phyloP scores from a whole-genome alignment of 2,329 filamentous ascomycete species.

The Botrytis fragariae region DNA sequence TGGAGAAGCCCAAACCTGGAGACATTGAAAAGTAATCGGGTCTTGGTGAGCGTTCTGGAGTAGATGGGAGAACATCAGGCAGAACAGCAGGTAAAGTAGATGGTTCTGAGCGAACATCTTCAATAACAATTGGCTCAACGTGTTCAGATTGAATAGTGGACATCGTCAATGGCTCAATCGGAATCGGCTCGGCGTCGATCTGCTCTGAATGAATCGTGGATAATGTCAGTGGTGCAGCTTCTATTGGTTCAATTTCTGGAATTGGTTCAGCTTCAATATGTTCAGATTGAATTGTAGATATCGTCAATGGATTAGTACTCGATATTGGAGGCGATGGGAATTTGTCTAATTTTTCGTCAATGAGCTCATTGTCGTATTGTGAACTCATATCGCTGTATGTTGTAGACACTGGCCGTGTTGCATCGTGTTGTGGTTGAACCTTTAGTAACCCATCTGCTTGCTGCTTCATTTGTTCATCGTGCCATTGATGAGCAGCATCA shows the following conservation, averaged over 20 bases:
- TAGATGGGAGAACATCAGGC: slow-evolving; percentile 1
- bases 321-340: slow-evolving; percentile 54
- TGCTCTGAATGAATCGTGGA: slow-evolving; percentile 44
- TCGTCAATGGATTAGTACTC: slow-evolving; percentile 35
- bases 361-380: slow-evolving; percentile 48
- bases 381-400: slow-evolving; percentile 54
- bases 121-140: slow-evolving; percentile 34
- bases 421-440: slow-evolving; percentile 24
- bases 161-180: slow-evolving; percentile 36
- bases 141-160: slow-evolving; percentile 40
- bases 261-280: slow-evolving; percentile 39
- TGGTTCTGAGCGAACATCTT: slow-evolving; percentile 14
- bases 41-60: background rate
- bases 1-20: slow-evolving; percentile 34
- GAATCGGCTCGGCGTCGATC: slow-evolving; percentile 35
- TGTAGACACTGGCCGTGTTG: slow-evolving; percentile 46
- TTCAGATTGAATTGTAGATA: slow-evolving; percentile 39
- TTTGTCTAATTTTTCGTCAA: slow-evolving; percentile 52
- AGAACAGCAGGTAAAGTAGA: slow-evolving; percentile 19
- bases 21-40: slow-evolving; percentile 33
- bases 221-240: slow-evolving; percentile 35
- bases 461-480: slow-evolving; percentile 35
- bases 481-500: slow-evolving; percentile 37
- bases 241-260: background rate
- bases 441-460: slow-evolving; percentile 25